Conservation (phyloP, 805 yeast species). For the Metschnikowia peoriensis region DNA sequence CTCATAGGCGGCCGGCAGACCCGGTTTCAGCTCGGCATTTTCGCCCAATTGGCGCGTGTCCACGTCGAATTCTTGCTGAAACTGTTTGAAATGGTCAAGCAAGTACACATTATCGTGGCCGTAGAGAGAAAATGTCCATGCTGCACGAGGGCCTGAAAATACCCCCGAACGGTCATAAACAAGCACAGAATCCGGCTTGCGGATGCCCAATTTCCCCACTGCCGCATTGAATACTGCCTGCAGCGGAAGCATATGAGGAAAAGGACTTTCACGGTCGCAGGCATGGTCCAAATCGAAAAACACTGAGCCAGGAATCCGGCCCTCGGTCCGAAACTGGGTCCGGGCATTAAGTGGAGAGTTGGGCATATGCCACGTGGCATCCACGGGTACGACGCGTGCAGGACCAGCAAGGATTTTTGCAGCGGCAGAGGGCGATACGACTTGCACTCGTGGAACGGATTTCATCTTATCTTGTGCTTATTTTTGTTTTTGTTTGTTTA, state of each 20-base stretch:
- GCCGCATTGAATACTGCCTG: conserved; percentile 51
- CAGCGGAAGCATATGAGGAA: conserved; percentile 90
- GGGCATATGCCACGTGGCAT: conserved; percentile 93
- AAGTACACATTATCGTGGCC: conserved; percentile 71
- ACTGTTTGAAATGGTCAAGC: conserved; percentile 65
- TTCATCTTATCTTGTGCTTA: neutral
- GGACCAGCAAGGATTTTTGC: conserved; percentile 13
- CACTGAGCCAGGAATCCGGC: conserved; percentile 42
- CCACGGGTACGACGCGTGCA: conserved; percentile 55
- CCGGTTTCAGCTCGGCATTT: conserved; percentile 12
- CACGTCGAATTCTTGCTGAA: conserved; percentile 42
- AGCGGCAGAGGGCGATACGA: conserved; percentile 3
- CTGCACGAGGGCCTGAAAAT: conserved; percentile 87
- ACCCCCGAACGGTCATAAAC: conserved; percentile 84
- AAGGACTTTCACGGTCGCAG: conserved; percentile 48
- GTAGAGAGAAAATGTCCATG: conserved; percentile 82
- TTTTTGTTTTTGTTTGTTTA: neutral
- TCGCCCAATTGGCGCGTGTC: conserved; percentile 12
- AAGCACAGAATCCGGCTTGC: conserved; percentile 56
- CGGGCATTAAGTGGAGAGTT: conserved; percentile 58
- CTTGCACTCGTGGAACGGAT: neutral
- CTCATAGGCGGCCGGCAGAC: conserved; percentile 14
- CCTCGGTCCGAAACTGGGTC: conserved; percentile 51
- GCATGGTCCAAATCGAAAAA: conserved; percentile 20
- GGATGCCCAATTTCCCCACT: conserved; percentile 56